Evolutionary conservation across 768 basidiomycete genomes (phyloP).

Genomic region (Boletus tylopilopsis): DNA sequence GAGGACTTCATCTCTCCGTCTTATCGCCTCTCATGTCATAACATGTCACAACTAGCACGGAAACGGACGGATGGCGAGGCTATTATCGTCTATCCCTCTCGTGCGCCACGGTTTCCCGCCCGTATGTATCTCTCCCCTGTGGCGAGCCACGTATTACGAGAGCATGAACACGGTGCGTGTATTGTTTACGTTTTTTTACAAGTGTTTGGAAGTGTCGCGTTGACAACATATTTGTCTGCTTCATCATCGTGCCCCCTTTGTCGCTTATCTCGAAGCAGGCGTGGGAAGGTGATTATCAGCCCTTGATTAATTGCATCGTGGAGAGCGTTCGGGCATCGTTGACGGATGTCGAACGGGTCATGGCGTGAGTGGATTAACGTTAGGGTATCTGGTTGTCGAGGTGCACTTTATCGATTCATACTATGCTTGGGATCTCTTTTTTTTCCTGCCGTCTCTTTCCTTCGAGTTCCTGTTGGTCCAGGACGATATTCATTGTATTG

Average conservation of each 20-base stretch:
- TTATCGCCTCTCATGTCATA: neutral
- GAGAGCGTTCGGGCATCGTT: constrained; percentile 24
- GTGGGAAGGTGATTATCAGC: constrained; percentile 34
- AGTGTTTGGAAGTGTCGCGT: too few species aligned
- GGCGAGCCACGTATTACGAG: constrained; percentile 26
- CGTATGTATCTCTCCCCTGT: constrained; percentile 26
- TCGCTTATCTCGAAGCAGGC: constrained; percentile 14
- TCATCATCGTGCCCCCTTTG: neutral
- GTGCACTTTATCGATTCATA: too few species aligned
- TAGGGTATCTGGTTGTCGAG: too few species aligned
- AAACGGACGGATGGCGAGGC: constrained; percentile 33
- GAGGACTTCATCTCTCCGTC: neutral
- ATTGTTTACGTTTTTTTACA: too few species aligned
- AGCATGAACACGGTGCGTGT: constrained; percentile 31
- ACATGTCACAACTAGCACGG: constrained; percentile 23
- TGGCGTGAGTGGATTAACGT: constrained; percentile 20
- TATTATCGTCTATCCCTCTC: constrained; percentile 34
- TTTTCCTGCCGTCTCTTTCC: too few species aligned
- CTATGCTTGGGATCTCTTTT: too few species aligned
- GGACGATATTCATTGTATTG: too few species aligned
- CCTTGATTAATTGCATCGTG: constrained; percentile 31
- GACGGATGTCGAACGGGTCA: constrained; percentile 29
- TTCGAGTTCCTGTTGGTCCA: too few species aligned
- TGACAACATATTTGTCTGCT: neutral
- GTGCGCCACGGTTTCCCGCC: constrained; percentile 32